Conservation (phyloP, 2,329 filamentous ascomycete genomes). For the Chaetomiaceae sp. region DNA sequence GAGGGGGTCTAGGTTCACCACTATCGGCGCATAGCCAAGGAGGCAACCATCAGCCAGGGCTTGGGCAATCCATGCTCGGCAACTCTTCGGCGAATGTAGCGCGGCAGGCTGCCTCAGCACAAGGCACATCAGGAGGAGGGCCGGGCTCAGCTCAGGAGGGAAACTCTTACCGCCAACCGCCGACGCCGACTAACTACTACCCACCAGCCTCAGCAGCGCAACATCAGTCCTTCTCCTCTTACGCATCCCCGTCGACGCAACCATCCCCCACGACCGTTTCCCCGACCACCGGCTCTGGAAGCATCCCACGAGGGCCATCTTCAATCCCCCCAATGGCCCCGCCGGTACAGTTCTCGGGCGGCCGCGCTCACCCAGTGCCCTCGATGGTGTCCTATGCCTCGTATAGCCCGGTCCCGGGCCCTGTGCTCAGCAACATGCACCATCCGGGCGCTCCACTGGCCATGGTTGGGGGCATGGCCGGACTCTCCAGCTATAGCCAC, state of each 20-base stretch:
- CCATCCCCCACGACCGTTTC: conserved; percentile 12
- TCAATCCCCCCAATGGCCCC: conserved; percentile 27
- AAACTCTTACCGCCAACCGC: conserved; percentile 8
- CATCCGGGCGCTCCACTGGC: conserved; percentile 44
- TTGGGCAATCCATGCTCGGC: conserved; percentile 16
- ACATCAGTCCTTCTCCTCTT: conserved; percentile 28
- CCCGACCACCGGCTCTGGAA: conserved; percentile 10
- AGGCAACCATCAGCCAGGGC: conserved; percentile 8
- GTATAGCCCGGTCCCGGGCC: conserved; percentile 35
- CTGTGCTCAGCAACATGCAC: conserved; percentile 25
- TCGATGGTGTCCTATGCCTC: conserved; percentile 12
- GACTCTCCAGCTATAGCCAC: conserved; percentile 7
- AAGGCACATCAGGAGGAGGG: conserved; percentile 22
- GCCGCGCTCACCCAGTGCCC: conserved; percentile 31
- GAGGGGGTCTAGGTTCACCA: conserved; percentile 28
- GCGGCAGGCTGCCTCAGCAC: conserved; percentile 13
- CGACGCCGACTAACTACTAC: conserved; percentile 14
- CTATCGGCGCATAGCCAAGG: conserved; percentile 7
- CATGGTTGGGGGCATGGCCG: conserved; percentile 44
- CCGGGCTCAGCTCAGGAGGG: conserved; percentile 8
- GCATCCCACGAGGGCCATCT: conserved; percentile 3
- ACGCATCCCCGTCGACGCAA: conserved; percentile 8
- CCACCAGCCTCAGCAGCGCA: conserved; percentile 33
- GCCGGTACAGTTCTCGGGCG: conserved; percentile 16
- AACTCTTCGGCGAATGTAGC: conserved; percentile 6